phyloP scores from a whole-genome alignment of 2,329 filamentous ascomycete genomes.

The Penicillium freii region DNA sequence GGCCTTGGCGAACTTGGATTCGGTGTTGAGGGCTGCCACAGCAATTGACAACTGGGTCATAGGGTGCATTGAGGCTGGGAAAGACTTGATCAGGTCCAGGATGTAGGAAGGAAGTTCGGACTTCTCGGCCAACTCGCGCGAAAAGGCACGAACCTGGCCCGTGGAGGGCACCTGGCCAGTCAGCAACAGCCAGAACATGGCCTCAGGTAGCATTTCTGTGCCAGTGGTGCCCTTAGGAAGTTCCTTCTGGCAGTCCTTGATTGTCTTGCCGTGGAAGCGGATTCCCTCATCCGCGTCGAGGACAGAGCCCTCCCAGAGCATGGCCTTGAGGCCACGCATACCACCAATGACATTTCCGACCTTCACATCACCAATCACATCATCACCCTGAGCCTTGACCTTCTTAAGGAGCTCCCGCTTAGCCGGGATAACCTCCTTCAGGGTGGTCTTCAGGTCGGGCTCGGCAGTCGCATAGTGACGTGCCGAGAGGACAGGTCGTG shows the following conservation, averaged over 20 bases:
- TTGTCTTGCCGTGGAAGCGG: slow-evolving; percentile 94
- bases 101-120: slow-evolving; percentile 79
- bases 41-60: slow-evolving; percentile 98
- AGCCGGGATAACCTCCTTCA: slow-evolving; percentile 79
- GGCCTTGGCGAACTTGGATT: slow-evolving; percentile 86
- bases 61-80: slow-evolving; percentile 86
- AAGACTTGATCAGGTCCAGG: slow-evolving; percentile 81
- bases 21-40: slow-evolving; percentile 92
- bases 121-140: slow-evolving; percentile 82
- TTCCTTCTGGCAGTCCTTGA: slow-evolving; percentile 94
- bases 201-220: slow-evolving; percentile 96
- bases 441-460: slow-evolving; percentile 82
- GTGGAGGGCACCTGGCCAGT: slow-evolving; percentile 88
- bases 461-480: slow-evolving; percentile 63
- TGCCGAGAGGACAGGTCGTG: slow-evolving; percentile 22
- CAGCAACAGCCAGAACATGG: slow-evolving; percentile 99
- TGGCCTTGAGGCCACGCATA: slow-evolving; percentile 95
- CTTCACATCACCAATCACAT: slow-evolving; percentile 87
- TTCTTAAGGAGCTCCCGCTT: slow-evolving; percentile 93
- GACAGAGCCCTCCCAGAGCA: slow-evolving; percentile 98
- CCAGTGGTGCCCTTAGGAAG: slow-evolving; percentile 86
- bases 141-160: slow-evolving; percentile 76
- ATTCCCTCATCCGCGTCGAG: slow-evolving; percentile 97
- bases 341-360: slow-evolving; percentile 91
- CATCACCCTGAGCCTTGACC: slow-evolving; percentile 80